Percentiles rank a stretch among this genome's conserved stretches.
Evolutionary conservation across 1,284 basidiomycete species (phyloP).

Genomic region (Trichosporon faecale): DNA sequence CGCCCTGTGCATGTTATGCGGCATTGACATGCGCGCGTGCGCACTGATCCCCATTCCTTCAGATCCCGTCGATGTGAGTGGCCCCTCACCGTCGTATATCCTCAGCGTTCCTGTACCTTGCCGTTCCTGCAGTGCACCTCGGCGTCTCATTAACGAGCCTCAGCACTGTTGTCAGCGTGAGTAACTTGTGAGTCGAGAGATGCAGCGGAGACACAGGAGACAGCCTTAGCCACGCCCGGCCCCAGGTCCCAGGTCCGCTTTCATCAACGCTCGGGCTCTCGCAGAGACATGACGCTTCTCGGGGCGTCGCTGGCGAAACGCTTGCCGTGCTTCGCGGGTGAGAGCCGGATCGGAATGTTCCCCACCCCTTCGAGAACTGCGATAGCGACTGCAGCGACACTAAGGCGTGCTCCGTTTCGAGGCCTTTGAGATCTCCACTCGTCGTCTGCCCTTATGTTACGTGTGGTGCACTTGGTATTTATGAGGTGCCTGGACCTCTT

Average conservation of each 20-base stretch:
- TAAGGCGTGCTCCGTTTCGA: background rate
- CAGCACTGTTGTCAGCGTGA: background rate
- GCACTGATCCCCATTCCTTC: background rate
- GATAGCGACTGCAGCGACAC: background rate
- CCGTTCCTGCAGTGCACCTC: constrained; percentile 1
- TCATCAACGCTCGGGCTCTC: background rate
- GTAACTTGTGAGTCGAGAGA: background rate
- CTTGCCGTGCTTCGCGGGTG: background rate
- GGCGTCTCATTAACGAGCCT: background rate
- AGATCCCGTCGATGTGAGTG: background rate
- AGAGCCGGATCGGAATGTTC: background rate
- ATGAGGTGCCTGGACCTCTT: background rate
- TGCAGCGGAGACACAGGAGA: background rate
- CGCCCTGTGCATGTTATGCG: background rate
- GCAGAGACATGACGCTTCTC: background rate
- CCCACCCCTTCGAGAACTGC: background rate
- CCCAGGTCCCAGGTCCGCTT: background rate
- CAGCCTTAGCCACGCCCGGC: background rate
- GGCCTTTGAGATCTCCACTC: background rate
- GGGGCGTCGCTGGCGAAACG: background rate
- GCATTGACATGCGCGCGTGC: background rate
- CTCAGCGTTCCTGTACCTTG: background rate
- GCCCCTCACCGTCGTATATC: background rate
- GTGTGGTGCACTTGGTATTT: background rate
- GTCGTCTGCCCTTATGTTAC: too few relatives aligned